Conservation (phyloP, 1,284 basidiomycete genomes). For the Moesziomyces globuligerus region DNA sequence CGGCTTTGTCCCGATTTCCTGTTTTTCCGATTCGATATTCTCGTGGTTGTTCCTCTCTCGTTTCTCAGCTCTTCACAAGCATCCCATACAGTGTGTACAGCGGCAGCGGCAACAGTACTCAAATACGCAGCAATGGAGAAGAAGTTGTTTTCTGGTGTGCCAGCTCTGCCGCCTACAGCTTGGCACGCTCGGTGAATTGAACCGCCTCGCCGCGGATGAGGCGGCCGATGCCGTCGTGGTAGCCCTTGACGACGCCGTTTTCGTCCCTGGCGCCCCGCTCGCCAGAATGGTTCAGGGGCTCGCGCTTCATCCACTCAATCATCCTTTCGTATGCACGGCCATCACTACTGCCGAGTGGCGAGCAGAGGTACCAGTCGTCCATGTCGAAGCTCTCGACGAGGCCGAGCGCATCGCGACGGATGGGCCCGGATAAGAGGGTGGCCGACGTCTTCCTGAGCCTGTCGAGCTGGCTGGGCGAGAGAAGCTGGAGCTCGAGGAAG, state of each 20-base stretch:
- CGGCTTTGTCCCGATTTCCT: neutral
- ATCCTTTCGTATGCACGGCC: conserved; percentile 55
- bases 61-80: no score
- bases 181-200: conserved; percentile 32
- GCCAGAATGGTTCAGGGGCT: conserved; percentile 54
- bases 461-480: conserved; percentile 19
- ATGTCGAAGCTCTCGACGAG: conserved; percentile 56
- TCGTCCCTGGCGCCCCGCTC: conserved; percentile 45
- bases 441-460: conserved; percentile 22
- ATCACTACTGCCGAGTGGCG: conserved; percentile 50
- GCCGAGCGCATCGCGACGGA: conserved; percentile 41
- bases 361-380: conserved; percentile 60
- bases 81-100: no score
- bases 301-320: conserved; percentile 60
- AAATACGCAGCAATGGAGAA: no score
- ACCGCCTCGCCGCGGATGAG: conserved; percentile 53
- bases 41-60: no score
- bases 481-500: conserved; percentile 28
- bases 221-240: conserved; percentile 45
- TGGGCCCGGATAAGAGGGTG: conserved; percentile 22
- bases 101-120: no score
- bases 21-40: neutral
- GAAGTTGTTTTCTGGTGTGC: no score
- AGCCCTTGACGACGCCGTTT: conserved; percentile 55
- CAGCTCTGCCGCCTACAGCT: no score